phyloP scores from a whole-genome alignment of 2,329 filamentous ascomycete species.

The Fusarium pseudograminearum region DNA sequence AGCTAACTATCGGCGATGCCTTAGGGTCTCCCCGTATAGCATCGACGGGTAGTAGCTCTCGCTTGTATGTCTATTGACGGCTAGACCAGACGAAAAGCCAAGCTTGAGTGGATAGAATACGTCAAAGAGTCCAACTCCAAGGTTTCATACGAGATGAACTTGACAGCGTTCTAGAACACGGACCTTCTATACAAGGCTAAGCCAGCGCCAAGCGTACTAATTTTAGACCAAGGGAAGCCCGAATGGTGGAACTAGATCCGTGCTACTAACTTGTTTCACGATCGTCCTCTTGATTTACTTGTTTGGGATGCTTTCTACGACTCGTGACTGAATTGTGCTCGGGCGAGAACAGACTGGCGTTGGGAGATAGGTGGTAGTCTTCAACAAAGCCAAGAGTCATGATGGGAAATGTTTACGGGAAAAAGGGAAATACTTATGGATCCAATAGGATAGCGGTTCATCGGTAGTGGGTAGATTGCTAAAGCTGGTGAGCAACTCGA shows the following conservation, averaged over 20 bases:
- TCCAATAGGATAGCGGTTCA: neutral
- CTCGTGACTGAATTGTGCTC: neutral
- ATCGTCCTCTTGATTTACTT: neutral
- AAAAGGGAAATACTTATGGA: neutral
- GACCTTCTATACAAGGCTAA: neutral
- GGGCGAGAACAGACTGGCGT: neutral
- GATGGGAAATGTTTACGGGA: neutral
- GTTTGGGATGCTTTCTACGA: neutral
- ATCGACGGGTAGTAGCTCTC: neutral
- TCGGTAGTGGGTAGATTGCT: neutral
- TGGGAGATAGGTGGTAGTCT: neutral
- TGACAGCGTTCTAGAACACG: neutral
- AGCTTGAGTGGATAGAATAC: neutral
- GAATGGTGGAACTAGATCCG: neutral
- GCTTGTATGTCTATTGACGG: neutral
- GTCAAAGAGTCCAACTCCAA: neutral
- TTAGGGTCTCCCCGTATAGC: neutral
- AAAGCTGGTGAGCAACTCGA: neutral
- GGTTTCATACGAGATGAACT: neutral
- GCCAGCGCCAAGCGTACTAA: neutral
- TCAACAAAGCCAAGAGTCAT: neutral
- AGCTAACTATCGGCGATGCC: neutral
- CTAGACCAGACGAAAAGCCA: neutral
- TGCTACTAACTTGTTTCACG: neutral
- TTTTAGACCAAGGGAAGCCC: neutral